phyloP scores from a whole-genome alignment of 2,329 filamentous ascomycete genomes.

The Colletotrichum tanaceti region DNA sequence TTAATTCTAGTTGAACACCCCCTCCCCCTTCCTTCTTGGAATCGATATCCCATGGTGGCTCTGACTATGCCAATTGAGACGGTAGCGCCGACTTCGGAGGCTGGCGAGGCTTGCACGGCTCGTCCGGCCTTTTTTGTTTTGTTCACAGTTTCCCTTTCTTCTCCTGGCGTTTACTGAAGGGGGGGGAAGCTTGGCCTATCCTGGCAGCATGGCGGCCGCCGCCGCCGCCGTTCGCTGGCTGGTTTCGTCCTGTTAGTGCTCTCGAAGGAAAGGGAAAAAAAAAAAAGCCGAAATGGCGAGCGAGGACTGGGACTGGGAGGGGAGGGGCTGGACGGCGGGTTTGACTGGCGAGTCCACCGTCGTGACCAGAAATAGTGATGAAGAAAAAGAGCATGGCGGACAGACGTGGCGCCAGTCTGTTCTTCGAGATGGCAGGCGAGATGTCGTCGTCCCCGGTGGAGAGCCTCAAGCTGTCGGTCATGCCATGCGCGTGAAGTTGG shows the following conservation, averaged over 20 bases:
- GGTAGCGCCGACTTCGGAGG: conserved; percentile 28
- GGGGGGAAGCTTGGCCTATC: not conserved
- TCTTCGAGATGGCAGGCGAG: not conserved
- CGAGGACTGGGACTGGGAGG: no score
- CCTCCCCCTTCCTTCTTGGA: no score
- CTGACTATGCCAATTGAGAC: conserved; percentile 6
- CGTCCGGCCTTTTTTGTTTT: not conserved
- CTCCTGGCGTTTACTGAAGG: no score
- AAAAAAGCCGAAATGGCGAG: conserved; percentile 3
- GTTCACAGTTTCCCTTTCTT: not conserved
- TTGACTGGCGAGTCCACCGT: conserved; percentile 1
- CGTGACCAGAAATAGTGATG: conserved; percentile 5
- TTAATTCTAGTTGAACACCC: not conserved
- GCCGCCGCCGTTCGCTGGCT: conserved; percentile 22
- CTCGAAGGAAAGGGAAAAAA: no score
- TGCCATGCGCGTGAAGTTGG: not conserved
- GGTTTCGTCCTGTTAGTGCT: conserved; percentile 23
- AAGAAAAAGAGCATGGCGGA: not conserved
- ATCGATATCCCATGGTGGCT: no score
- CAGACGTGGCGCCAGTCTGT: not conserved
- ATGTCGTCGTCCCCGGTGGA: conserved; percentile 10
- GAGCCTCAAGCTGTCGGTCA: conserved; percentile 15
- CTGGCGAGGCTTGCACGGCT: conserved; percentile 13
- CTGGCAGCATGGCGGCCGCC: conserved; percentile 14
- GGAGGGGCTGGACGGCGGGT: not conserved